Conservation (phyloP, 495 filamentous ascomycete species). For the Daldinia loculata region DNA sequence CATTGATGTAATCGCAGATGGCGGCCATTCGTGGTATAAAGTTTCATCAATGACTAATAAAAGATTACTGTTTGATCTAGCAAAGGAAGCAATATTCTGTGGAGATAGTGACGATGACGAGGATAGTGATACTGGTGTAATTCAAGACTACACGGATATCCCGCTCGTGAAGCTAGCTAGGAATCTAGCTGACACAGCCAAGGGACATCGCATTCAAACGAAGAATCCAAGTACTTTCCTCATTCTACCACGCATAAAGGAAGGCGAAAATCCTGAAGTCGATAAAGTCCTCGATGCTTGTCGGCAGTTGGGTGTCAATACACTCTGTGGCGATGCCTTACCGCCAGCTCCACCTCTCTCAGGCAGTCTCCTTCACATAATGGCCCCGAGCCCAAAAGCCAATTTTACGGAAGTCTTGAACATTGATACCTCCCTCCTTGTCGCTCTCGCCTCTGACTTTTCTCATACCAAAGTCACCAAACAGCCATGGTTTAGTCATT, state of each 20-base stretch:
- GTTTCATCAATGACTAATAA: slow-evolving; percentile 46
- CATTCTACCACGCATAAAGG: slow-evolving; percentile 40
- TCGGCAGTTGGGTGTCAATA: slow-evolving; percentile 34
- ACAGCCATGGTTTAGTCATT: slow-evolving; percentile 51
- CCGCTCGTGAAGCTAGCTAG: slow-evolving; percentile 43
- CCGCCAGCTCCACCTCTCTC: slow-evolving; percentile 47
- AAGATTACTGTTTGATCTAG: slow-evolving; percentile 42
- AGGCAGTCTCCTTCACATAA: slow-evolving; percentile 54
- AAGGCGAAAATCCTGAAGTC: slow-evolving; percentile 37
- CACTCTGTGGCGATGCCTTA: slow-evolving; percentile 36
- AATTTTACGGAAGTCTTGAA: slow-evolving; percentile 48
- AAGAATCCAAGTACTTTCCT: slow-evolving; percentile 34
- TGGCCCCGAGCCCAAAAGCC: slow-evolving; percentile 53
- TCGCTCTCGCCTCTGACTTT: slow-evolving; percentile 55
- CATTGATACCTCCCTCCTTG: slow-evolving; percentile 54
- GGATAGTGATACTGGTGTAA: not conserved
- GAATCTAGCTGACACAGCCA: slow-evolving; percentile 35
- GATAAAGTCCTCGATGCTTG: slow-evolving; percentile 41
- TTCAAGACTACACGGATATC: slow-evolving; percentile 33
- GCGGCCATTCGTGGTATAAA: slow-evolving; percentile 45
- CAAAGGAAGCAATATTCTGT: slow-evolving; percentile 45
- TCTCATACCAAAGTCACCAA: slow-evolving; percentile 45
- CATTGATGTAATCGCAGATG: slow-evolving; percentile 45
- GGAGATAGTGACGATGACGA: slow-evolving; percentile 42
- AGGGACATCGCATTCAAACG: slow-evolving; percentile 44